Base-by-base conservation (phyloP, 805 yeast genomes). In the Saccharomycopsis sp. region DNA sequence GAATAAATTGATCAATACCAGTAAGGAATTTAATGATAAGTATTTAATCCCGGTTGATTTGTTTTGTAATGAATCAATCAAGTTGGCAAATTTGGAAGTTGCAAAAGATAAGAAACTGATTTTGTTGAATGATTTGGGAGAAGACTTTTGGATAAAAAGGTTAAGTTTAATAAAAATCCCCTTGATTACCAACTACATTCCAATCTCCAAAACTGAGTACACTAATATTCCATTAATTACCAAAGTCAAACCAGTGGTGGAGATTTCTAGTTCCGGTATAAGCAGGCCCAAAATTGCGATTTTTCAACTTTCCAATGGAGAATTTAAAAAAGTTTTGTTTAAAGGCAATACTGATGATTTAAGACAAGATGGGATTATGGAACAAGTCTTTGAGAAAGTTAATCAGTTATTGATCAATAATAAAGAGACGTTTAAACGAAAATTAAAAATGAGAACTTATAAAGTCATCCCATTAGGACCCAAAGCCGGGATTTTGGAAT, bases 351-450 rank as follows among this genome's bases (percentile, higher is more conserved):
- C 84, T 8, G 98, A 92, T 60, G 98, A 92, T 59, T 62, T 92
- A 39, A 64, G 97, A 38, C 98, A 94, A 59, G 99, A 92, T 60
- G 83, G 95, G 0, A 85, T 92, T 42, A 94, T 92, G 98, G 94
- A 89, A 56, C 97, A 92, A 55, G 97, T 89, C 1, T 92, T 94
- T 57, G 80, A 71, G 17, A 84, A 87, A 52, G 95, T 87, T 13
- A 87, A 88, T 52, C 59, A 64, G 12, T 70, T 86, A 28, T 67
- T 89, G 41, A 56, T 50, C 9, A 62, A 62, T 19, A 76, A 83
- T 52, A 66, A 67, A 39, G 72, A 71, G 25, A 67, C 89, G 0
- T 56, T 76, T 20, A 67, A 61, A 37, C 57, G 88, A n/a, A 58
- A 64, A 2, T 61, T 89, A 42, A 63, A 70, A 3, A 71, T 92